Percentiles rank a stretch among this genome's conserved stretches.
Evolutionary conservation across 306 rosid species (phyloP).

Genomic region (Betula pendula): DNA sequence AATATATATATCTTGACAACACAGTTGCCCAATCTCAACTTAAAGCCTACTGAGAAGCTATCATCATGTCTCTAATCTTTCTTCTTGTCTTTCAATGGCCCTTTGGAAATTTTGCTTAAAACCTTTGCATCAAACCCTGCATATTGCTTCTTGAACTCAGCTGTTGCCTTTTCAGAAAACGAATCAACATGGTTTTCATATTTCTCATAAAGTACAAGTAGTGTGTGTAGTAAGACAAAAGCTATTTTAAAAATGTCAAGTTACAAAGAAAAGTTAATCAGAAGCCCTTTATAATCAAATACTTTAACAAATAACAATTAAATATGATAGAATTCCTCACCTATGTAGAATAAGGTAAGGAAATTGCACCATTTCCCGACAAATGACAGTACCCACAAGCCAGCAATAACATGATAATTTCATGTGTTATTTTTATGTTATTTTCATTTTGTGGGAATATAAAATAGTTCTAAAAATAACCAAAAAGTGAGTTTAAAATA

Average conservation of each 20-base stretch:
- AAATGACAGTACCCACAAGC: conserved; percentile 65
- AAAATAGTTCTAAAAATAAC: no score
- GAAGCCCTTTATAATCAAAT: not conserved
- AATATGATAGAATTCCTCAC: conserved; percentile 40
- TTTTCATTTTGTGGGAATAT: no score
- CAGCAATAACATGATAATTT: conserved; percentile 55
- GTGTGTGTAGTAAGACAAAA: conserved; percentile 46
- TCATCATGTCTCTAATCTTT: conserved; percentile 39
- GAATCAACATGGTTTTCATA: conserved; percentile 50
- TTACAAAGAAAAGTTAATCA: not conserved
- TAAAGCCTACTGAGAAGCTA: conserved; percentile 3
- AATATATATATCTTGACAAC: conserved; percentile 7
- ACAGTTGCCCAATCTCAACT: conserved; percentile 1
- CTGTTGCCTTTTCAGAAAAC: conserved; percentile 42
- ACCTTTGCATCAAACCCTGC: conserved; percentile 48
- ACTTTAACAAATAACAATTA: not conserved
- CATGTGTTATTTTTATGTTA: no score
- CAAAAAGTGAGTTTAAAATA: no score
- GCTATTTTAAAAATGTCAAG: conserved; percentile 29
- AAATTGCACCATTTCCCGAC: conserved; percentile 73
- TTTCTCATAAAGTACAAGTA: conserved; percentile 50
- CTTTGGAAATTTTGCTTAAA: conserved; percentile 58
- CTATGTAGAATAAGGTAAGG: conserved; percentile 67
- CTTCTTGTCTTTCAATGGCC: conserved; percentile 51
- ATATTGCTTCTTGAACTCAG: conserved; percentile 53